phyloP scores from a whole-genome alignment of 1,139 yeast genomes.

The Yamadazyma diospyri region DNA sequence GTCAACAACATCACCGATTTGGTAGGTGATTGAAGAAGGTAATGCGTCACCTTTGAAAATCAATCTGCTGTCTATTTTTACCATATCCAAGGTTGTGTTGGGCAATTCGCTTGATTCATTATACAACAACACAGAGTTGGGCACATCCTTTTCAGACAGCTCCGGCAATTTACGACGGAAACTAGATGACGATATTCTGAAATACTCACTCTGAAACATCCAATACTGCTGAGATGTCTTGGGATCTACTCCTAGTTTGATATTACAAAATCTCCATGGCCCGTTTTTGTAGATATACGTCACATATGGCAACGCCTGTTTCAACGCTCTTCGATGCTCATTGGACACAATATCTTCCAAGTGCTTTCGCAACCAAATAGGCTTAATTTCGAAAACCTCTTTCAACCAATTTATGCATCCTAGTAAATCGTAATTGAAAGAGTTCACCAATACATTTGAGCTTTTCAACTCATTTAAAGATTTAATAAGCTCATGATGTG shows the following conservation, averaged over 20 bases:
- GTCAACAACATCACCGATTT: slow-evolving; percentile 78
- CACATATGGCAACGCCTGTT: slow-evolving; percentile 79
- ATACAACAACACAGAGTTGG: slow-evolving; percentile 16
- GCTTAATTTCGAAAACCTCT: slow-evolving; percentile 61
- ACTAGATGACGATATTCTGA: slow-evolving; percentile 49
- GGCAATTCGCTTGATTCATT: slow-evolving; percentile 4
- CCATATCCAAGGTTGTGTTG: slow-evolving; percentile 4
- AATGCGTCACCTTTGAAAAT: slow-evolving; percentile 69
- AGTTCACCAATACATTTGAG: slow-evolving; percentile 20
- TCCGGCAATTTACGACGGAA: slow-evolving; percentile 13
- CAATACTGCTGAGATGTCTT: slow-evolving; percentile 51
- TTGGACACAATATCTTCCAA: slow-evolving; percentile 57
- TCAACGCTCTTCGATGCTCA: slow-evolving; percentile 49
- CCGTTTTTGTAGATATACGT: slow-evolving; percentile 82
- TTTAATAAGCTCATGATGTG: slow-evolving; percentile 37
- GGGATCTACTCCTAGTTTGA: slow-evolving; percentile 80
- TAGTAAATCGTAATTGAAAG: slow-evolving; percentile 30
- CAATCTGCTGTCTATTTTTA: slow-evolving; percentile 45
- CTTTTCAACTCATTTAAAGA: slow-evolving; percentile 25
- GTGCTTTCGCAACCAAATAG: slow-evolving; percentile 85
- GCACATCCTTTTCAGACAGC: slow-evolving; percentile 14
- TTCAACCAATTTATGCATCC: slow-evolving; percentile 54
- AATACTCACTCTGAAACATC: slow-evolving; percentile 80
- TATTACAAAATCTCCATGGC: slow-evolving; percentile 93
- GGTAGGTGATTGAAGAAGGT: slow-evolving; percentile 71